phyloP scores from a whole-genome alignment of 208 protist genomes.

The Entamoeba histolytica region DNA sequence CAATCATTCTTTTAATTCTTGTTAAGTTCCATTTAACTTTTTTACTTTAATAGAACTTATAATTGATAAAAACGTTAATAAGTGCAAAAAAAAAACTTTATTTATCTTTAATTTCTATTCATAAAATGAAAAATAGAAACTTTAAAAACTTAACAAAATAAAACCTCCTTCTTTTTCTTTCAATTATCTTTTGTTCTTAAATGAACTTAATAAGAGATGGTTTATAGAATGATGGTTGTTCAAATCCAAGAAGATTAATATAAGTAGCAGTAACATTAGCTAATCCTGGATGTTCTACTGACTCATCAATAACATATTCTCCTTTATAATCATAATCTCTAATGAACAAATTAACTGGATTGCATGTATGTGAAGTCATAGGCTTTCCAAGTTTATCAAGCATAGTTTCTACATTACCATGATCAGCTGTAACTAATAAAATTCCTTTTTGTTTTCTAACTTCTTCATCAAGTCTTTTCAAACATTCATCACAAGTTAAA shows the following conservation, averaged over 20 bases:
- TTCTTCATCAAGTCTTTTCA: not conserved
- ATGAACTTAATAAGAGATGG: not conserved
- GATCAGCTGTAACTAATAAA: slow-evolving; percentile 10
- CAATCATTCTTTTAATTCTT: no score
- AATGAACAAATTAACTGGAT: not conserved
- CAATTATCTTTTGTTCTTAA: not conserved
- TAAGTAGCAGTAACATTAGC: not conserved
- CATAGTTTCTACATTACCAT: slow-evolving; percentile 11
- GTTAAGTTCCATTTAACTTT: no score
- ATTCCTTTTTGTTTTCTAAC: not conserved
- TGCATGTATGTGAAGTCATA: not conserved
- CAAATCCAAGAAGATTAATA: not conserved
- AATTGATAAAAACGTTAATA: no score
- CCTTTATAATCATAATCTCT: not conserved
- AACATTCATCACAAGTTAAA: slow-evolving; percentile 4
- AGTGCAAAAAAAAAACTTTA: no score
- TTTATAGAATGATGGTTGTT: not conserved
- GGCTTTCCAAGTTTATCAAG: not conserved
- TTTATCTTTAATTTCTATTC: no score
- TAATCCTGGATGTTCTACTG: not conserved
- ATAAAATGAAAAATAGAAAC: no score
- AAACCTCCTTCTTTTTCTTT: no score
- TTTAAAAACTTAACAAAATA: no score
- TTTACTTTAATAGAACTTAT: no score
- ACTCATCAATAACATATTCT: not conserved